Base-by-base conservation (phyloP, 768 basidiomycete species). In the Lentinula sp. region DNA sequence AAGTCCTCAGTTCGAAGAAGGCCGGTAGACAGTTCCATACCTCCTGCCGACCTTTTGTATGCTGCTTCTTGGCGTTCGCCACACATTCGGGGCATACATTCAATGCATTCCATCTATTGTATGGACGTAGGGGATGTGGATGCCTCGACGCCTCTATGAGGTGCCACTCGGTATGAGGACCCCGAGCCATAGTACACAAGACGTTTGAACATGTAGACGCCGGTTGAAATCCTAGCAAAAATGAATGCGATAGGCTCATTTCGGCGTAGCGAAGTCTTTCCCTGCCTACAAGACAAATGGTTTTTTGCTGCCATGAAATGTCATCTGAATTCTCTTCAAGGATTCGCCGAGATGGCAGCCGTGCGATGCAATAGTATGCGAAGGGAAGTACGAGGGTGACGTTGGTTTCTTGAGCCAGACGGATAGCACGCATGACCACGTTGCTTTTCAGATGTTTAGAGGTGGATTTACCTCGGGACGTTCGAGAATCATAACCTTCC, bases 301-400 rank as follows among this genome's bases (percentile, higher is more conserved):
- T 70, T 59, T 78, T 78, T 23, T 74, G 70, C 45, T 70, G 64
- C 77, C 77, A 78, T 2, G 73, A 70, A 4, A 80, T 69, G 57
- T 78, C 75, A 1, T 63, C 60, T 3, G 74, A 61, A 3, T 74
- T 65, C 49, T 75, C 71, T 28, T 73, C 68, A 54, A 78, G 73
- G 54, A 78, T 69, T 3, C 78, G 72, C 11, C 71, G 68, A 34
- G 75, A 70, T 11, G 72, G 69, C 62, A 78, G 74, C 9, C 77
- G 76, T 9, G 80, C 78, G 42, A 82, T 69, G 67, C 78, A 78
- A 67, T 83, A 83, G 65, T 75, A 82, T 0, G 78, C 76, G 63
- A 80, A 80, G 0, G 82, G 82, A 3, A 84, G 71, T 18, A 79
- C 67, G 16, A 71, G 68, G 16, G 70, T 73, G 15, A 81, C 66